Conservation (phyloP, 2,329 filamentous ascomycete genomes). For the Penicillium sp. region DNA sequence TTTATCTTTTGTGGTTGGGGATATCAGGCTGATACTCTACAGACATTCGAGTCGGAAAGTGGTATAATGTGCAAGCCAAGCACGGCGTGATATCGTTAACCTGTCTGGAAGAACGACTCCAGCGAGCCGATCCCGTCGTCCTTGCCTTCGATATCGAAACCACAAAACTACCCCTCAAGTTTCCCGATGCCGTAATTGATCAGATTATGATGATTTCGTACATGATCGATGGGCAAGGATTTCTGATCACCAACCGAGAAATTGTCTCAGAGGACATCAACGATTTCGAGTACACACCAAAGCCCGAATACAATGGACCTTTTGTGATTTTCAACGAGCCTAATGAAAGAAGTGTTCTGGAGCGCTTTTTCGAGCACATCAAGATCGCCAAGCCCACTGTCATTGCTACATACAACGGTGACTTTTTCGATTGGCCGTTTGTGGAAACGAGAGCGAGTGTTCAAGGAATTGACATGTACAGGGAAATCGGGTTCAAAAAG, state of each 20-base stretch:
- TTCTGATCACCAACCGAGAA: slow-evolving; percentile 94
- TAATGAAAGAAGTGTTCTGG: slow-evolving; percentile 79
- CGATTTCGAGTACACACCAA: slow-evolving; percentile 98
- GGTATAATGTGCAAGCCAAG: slow-evolving; percentile 93
- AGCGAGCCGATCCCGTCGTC: slow-evolving; percentile 91
- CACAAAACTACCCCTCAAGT: slow-evolving; percentile 90
- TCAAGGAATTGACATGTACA: slow-evolving; percentile 98
- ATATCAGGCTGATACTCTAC: slow-evolving; percentile 22
- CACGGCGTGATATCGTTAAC: slow-evolving; percentile 80
- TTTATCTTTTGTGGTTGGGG: not conserved
- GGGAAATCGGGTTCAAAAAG: slow-evolving; percentile 93
- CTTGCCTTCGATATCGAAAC: slow-evolving; percentile 99
- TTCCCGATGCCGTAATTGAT: slow-evolving; percentile 88
- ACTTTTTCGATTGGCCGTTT: slow-evolving; percentile 99
- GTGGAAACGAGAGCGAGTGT: slow-evolving; percentile 90
- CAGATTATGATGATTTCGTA: slow-evolving; percentile 99
- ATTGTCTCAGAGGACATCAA: slow-evolving; percentile 96
- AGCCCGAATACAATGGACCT: slow-evolving; percentile 86
- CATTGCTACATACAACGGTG: slow-evolving; percentile 99
- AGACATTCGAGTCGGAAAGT: slow-evolving; percentile 94
- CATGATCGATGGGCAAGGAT: slow-evolving; percentile 98
- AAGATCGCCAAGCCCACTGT: slow-evolving; percentile 92
- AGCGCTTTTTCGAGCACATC: slow-evolving; percentile 91
- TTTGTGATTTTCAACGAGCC: slow-evolving; percentile 99
- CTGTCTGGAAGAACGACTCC: slow-evolving; percentile 79